Evolutionary conservation across 1,284 basidiomycete species (phyloP).

Genomic region (Microbotryum violaceum): DNA sequence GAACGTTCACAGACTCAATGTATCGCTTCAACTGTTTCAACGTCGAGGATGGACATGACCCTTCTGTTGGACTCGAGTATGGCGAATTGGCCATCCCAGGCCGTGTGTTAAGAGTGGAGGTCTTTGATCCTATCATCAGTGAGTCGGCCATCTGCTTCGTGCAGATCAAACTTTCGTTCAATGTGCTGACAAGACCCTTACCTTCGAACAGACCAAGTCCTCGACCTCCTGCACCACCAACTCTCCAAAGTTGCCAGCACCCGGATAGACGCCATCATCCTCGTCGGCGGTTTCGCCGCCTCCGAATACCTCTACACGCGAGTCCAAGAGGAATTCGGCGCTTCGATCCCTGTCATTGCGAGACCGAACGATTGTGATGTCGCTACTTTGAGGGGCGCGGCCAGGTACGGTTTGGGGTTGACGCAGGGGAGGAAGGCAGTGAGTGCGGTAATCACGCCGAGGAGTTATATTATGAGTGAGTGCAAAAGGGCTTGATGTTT

Average conservation of each 20-base stretch:
- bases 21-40: constrained; percentile 56
- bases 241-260: constrained; percentile 52
- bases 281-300: constrained; percentile 76
- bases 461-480: constrained; percentile 71
- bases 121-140: constrained; percentile 66
- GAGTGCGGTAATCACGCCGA: constrained; percentile 65
- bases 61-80: constrained; percentile 62
- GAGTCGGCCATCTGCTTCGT: background rate
- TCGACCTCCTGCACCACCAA: constrained; percentile 67
- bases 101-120: constrained; percentile 60
- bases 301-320: constrained; percentile 68
- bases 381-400: constrained; percentile 69
- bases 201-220: constrained; percentile 48
- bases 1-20: constrained; percentile 52
- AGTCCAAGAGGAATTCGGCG: constrained; percentile 59
- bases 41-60: constrained; percentile 49
- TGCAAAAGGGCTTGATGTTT: background rate
- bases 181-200: background rate
- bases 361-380: constrained; percentile 73
- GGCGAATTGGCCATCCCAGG: constrained; percentile 72
- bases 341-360: constrained; percentile 60
- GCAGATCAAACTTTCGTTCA: too few relatives aligned
- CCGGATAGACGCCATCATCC: constrained; percentile 62
- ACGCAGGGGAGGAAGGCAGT: constrained; percentile 51
- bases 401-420: constrained; percentile 66